phyloP scores from a whole-genome alignment of 1,284 basidiomycete species.

The Ganoderma leucocontextum region DNA sequence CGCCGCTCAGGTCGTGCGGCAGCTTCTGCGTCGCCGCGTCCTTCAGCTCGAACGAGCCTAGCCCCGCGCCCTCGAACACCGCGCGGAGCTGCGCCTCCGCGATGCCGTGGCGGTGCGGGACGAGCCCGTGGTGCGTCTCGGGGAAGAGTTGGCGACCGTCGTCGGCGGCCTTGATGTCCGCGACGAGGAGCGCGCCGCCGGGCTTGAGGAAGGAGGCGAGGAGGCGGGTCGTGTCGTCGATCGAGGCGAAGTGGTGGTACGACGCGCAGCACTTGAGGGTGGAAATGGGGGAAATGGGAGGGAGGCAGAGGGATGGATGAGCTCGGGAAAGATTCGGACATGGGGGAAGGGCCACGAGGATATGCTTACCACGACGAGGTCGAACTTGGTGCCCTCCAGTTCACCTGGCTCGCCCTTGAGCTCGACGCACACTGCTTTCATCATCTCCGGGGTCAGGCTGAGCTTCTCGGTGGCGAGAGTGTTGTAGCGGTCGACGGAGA shows the following conservation, averaged over 20 bases:
- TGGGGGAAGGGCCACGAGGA: background rate
- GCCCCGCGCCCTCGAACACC: conserved; percentile 57
- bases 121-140: conserved; percentile 48
- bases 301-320: background rate
- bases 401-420: conserved; percentile 55
- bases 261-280: conserved; percentile 64
- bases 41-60: conserved; percentile 52
- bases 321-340: background rate
- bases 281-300: background rate
- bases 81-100: conserved; percentile 52
- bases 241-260: conserved; percentile 72
- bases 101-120: conserved; percentile 63
- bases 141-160: conserved; percentile 38
- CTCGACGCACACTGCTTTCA: conserved; percentile 63
- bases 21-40: conserved; percentile 44
- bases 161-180: conserved; percentile 54
- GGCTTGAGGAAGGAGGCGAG: conserved; percentile 69
- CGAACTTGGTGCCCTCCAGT: conserved; percentile 62
- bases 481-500: conserved; percentile 71
- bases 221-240: conserved; percentile 57
- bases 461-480: conserved; percentile 55
- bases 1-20: conserved; percentile 33
- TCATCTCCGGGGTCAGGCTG: conserved; percentile 64
- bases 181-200: conserved; percentile 65
- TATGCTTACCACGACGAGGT: conserved; percentile 67